A percentile compares a stretch with the other conserved stretches of the same genome.
phyloP scores from a whole-genome alignment of 768 basidiomycete species.

The Russula brevipes region DNA sequence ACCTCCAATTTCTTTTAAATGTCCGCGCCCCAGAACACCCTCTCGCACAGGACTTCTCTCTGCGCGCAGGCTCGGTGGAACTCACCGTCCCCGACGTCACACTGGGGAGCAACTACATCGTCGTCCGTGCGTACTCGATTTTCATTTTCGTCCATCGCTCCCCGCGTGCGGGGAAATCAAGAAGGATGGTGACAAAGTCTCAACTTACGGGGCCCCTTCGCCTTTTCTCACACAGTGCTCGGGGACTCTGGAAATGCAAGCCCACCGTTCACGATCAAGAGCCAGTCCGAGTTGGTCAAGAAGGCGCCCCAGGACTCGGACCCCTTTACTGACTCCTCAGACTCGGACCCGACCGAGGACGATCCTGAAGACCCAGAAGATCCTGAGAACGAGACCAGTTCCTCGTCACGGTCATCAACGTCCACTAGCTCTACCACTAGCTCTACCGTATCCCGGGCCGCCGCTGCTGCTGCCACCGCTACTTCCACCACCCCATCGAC shows the following conservation, averaged over 20 bases:
- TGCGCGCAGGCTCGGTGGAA: constrained; percentile 34
- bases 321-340: no score
- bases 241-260: constrained; percentile 47
- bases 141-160: not conserved
- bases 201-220: no score
- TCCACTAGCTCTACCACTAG: no score
- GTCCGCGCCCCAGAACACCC: constrained; percentile 28
- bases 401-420: no score
- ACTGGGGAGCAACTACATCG: constrained; percentile 33
- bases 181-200: no score
- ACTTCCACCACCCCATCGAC: no score
- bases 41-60: constrained; percentile 36
- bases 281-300: no score
- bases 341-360: no score
- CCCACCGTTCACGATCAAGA: constrained; percentile 35
- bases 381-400: no score
- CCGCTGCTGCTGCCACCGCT: not conserved
- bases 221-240: constrained; percentile 34
- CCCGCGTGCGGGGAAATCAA: no score
- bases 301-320: no score
- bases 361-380: no score
- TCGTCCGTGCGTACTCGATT: constrained; percentile 39
- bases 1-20: not conserved
- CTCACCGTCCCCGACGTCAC: constrained; percentile 37
- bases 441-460: not conserved